These are phyloP conservation scores for Edaphochlamys debaryana DNA, from an alignment of 139 green algal species.

Conservation along the genomic window DNA sequence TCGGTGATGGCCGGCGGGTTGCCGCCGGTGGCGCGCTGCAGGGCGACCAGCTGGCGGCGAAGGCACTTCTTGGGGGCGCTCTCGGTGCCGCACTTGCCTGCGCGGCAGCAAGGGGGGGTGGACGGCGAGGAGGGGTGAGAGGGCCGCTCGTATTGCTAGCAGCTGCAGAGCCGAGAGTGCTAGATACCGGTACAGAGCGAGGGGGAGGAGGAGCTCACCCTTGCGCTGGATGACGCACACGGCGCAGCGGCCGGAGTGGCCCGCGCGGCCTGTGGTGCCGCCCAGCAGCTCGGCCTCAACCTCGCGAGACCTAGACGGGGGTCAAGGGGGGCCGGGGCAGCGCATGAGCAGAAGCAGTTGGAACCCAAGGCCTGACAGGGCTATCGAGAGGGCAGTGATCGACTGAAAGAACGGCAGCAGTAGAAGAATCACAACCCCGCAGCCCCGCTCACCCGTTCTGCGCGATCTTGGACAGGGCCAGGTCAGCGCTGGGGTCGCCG, in stretches of 20 bases:
- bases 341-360: no score
- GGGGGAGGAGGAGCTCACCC: background rate
- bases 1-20: no score
- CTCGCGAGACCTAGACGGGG: background rate
- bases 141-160: background rate
- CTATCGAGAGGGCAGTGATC: no score
- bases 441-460: background rate
- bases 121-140: background rate
- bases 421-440: no score
- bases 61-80: conserved; percentile 69
- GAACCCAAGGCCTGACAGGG: no score
- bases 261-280: conserved; percentile 38
- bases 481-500: conserved; percentile 25
- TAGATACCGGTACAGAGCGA: no score
- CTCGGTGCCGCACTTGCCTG: conserved; percentile 72
- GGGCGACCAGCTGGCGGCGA: conserved; percentile 43
- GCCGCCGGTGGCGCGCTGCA: conserved; percentile 23
- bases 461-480: conserved; percentile 26
- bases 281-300: conserved; percentile 15
- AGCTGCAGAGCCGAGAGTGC: no score
- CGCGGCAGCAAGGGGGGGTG: background rate
- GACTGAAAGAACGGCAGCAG: no score
- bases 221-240: conserved; percentile 75
- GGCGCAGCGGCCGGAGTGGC: conserved; percentile 55
- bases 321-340: no score